Conservation (phyloP, 768 basidiomycete genomes). For the Obba rivulosa region DNA sequence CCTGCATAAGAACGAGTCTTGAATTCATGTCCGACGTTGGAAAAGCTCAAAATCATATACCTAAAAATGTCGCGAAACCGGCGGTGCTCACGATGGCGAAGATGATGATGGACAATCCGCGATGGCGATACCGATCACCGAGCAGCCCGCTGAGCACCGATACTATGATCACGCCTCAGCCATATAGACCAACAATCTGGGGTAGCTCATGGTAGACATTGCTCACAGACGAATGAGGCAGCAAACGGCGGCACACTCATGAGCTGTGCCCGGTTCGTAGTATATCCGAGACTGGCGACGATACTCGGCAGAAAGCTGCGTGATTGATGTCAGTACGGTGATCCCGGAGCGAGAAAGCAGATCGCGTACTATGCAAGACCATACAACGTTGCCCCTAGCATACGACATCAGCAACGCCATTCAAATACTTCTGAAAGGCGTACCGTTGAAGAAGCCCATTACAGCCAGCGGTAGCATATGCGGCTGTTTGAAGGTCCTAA, state of each 20-base stretch:
- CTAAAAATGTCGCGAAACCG: conserved; percentile 54
- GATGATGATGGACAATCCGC: conserved; percentile 42
- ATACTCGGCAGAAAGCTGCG: conserved; percentile 21
- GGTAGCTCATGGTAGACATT: not conserved
- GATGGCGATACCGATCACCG: conserved; percentile 48
- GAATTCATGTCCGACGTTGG: not conserved
- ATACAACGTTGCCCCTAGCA: conserved; percentile 12
- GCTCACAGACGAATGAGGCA: conserved; percentile 20
- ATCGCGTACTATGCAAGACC: conserved; percentile 22
- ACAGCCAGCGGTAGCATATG: conserved; percentile 51
- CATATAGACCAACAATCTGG: not conserved
- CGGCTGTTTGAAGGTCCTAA: conserved; percentile 40
- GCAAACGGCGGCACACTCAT: conserved; percentile 30
- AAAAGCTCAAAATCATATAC: conserved; percentile 24
- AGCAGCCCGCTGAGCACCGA: conserved; percentile 38
- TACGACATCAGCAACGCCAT: not conserved
- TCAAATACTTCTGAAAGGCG: conserved; percentile 23
- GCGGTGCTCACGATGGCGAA: conserved; percentile 37
- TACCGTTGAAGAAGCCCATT: conserved; percentile 49
- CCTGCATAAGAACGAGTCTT: conserved; percentile 3
- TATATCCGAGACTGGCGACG: conserved; percentile 24
- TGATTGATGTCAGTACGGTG: not conserved
- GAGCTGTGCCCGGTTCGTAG: conserved; percentile 22
- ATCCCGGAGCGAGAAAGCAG: not conserved
- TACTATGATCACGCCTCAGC: conserved; percentile 18